Conservation (phyloP, 2,329 filamentous ascomycete genomes). For the Orbilia blumenaviensis region DNA sequence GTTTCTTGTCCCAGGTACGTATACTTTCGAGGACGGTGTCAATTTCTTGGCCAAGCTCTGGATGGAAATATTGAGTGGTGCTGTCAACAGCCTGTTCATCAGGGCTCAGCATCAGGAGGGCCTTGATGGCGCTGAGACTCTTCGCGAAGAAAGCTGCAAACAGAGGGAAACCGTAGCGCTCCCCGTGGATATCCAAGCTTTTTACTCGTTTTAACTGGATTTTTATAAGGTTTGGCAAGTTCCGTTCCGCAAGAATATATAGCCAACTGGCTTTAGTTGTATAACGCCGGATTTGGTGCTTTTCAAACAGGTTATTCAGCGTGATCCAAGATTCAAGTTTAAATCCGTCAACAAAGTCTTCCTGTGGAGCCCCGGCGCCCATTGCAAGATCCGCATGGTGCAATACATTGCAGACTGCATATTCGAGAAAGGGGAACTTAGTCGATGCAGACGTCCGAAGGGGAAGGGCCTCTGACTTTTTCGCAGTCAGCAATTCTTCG, state of each 20-base stretch:
- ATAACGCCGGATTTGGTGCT: constrained; percentile 58
- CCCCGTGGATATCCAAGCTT: constrained; percentile 56
- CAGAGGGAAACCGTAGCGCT: constrained; percentile 60
- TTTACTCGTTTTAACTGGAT: constrained; percentile 52
- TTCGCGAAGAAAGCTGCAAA: constrained; percentile 60
- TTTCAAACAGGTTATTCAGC: constrained; percentile 58
- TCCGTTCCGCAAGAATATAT: constrained; percentile 61
- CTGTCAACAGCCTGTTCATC: not conserved
- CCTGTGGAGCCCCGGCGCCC: constrained; percentile 57
- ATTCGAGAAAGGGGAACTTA: constrained; percentile 63
- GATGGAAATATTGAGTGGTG: not conserved
- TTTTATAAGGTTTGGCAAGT: constrained; percentile 58
- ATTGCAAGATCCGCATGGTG: constrained; percentile 62
- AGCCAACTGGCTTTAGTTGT: constrained; percentile 55
- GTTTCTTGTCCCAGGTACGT: too few species aligned
- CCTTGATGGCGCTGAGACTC: constrained; percentile 56
- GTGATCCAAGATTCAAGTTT: constrained; percentile 58
- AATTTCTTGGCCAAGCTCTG: not conserved
- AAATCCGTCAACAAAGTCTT: constrained; percentile 59
- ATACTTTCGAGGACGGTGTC: constrained; percentile 53
- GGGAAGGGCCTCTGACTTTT: constrained; percentile 18
- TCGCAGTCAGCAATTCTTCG: not conserved
- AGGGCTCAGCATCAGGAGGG: constrained; percentile 54
- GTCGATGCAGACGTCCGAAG: too few species aligned
- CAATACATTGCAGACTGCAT: constrained; percentile 62